Percentiles rank a stretch among this genome's conserved stretches.
phyloP scores from a whole-genome alignment of 2,329 filamentous ascomycete species.

The Aaosphaeria pasadenensis region DNA sequence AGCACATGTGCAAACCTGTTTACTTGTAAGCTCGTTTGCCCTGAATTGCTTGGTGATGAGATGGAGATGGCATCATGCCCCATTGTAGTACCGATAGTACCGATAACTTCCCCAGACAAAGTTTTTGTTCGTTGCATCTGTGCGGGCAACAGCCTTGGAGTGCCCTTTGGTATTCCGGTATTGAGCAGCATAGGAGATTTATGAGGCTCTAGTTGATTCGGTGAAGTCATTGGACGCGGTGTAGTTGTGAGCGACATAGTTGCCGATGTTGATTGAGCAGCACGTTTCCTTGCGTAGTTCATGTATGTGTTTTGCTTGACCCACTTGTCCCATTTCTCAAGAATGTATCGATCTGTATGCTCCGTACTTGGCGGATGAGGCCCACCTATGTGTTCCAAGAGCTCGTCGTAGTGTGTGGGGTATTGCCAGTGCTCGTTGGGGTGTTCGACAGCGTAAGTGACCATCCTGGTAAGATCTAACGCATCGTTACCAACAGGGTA shows the following conservation, averaged over 20 bases:
- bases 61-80: background rate
- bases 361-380: background rate
- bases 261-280: background rate
- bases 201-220: background rate
- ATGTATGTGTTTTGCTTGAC: background rate
- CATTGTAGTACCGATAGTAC: background rate
- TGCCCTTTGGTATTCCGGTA: too few relatives aligned
- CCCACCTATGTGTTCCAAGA: conserved; percentile 5
- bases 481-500: conserved; percentile 6
- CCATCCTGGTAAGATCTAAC: conserved; percentile 10
- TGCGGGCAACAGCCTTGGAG: background rate
- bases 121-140: background rate
- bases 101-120: background rate
- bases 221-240: background rate
- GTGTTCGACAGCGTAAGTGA: conserved; percentile 5
- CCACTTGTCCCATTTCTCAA: conserved; percentile 1
- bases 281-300: background rate
- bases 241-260: background rate
- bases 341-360: conserved; percentile 4
- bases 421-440: conserved; percentile 8
- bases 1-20: background rate
- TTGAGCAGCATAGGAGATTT: background rate
- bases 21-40: background rate
- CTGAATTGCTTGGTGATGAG: background rate
- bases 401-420: conserved; percentile 5